Percentiles rank a stretch among this genome's conserved stretches.
These are phyloP conservation scores for Rhynchospora breviuscula DNA, from an alignment of 176 grass and related monocot genomes.

Conservation along the genomic window DNA sequence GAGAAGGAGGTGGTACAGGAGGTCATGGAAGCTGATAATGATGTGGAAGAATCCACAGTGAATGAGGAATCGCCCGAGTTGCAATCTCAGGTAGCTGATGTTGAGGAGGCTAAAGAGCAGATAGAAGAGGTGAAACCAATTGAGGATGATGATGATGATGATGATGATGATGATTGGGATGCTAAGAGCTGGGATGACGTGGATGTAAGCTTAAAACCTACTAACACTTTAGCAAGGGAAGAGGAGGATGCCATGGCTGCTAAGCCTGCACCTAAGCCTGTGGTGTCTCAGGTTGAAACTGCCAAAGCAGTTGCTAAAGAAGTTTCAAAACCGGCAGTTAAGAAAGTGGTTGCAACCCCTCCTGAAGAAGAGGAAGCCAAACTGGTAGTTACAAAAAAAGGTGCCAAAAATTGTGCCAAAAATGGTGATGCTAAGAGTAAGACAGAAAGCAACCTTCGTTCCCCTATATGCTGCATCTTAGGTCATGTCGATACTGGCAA, in stretches of 20 bases:
- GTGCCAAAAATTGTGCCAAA: conserved; percentile 29
- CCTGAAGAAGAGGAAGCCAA: conserved; percentile 41
- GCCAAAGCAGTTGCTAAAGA: conserved; percentile 32
- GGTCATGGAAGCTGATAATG: conserved; percentile 40
- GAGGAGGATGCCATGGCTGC: conserved; percentile 35
- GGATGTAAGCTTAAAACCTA: conserved; percentile 66
- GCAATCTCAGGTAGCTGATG: conserved; percentile 51
- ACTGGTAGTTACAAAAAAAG: conserved; percentile 26
- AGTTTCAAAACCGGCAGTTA: conserved; percentile 30
- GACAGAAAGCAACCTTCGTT: conserved; percentile 61
- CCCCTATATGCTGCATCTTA: conserved; percentile 96
- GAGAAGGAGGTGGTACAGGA: conserved; percentile 46
- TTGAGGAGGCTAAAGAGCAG: conserved; percentile 53
- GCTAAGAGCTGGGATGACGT: conserved; percentile 97
- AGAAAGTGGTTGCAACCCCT: conserved; percentile 49
- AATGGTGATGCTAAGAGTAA: conserved; percentile 45
- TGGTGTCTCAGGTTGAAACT: conserved; percentile 35
- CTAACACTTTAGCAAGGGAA: conserved; percentile 63
- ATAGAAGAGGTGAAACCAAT: conserved; percentile 32
- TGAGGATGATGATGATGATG: conserved; percentile 66
- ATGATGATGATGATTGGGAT: conserved; percentile 91
- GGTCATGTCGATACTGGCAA: conserved; percentile 95
- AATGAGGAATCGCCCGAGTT: conserved; percentile 61
- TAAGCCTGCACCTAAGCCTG: conserved; percentile 35
- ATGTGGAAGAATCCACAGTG: conserved; percentile 55